These are phyloP conservation scores for Acacia pycnantha DNA, from an alignment of 331 rosid genomes.

Conservation along the genomic window DNA sequence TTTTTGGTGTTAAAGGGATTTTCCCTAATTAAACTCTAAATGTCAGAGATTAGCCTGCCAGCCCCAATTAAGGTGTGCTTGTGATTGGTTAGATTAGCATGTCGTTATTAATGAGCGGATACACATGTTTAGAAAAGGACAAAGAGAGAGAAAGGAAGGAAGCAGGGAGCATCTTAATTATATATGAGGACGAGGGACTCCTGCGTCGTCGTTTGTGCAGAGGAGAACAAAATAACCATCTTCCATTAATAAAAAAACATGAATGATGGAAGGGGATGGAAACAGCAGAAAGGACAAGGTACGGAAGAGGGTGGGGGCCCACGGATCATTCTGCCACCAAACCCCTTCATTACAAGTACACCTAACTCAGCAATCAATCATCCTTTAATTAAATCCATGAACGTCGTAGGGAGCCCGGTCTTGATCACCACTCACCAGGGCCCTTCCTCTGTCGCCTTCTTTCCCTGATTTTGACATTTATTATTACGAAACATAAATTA, in stretches of 20 bases:
- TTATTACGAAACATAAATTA: neutral
- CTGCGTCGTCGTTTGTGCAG: neutral
- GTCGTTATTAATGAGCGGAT: no score
- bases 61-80: no score
- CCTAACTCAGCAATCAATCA: no score
- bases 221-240: neutral
- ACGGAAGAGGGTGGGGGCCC: neutral
- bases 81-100: no score
- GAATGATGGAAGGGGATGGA: neutral
- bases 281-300: neutral
- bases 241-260: neutral
- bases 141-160: no score
- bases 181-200: no score
- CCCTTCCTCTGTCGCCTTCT: conserved; percentile 1
- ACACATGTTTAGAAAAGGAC: no score
- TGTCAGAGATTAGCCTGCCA: no score
- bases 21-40: no score
- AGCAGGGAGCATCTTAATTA: neutral
- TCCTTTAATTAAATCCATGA: no score
- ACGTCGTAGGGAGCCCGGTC: neutral
- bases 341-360: no score
- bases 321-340: neutral
- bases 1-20: no score
- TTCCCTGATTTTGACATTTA: neutral
- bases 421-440: neutral